These are phyloP conservation scores for Geotrichum ghanense DNA, from an alignment of 805 yeast species.

Conservation along the genomic window DNA sequence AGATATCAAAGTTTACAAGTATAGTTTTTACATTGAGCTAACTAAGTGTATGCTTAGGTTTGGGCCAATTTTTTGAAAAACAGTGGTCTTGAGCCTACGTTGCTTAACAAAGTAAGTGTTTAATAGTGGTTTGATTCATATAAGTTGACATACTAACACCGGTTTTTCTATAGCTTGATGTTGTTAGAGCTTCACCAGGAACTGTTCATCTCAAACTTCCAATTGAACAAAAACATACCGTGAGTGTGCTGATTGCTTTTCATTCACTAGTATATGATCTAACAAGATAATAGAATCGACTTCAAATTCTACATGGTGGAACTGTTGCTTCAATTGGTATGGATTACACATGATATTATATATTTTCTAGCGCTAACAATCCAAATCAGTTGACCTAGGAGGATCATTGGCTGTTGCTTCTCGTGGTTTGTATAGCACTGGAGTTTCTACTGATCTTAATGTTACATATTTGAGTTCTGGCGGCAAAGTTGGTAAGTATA, in stretches of 20 bases:
- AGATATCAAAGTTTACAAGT: background rate
- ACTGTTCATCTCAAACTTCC: constrained; percentile 23
- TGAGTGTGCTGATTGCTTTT: too few species aligned
- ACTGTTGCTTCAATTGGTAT: constrained; percentile 25
- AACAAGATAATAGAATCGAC: constrained; percentile 23
- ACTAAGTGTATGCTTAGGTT: constrained; percentile 12
- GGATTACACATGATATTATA: background rate
- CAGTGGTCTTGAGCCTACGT: constrained; percentile 24
- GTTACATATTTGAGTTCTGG: constrained; percentile 30
- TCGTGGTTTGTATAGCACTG: constrained; percentile 31
- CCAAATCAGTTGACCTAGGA: constrained; percentile 29
- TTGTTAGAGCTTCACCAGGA: constrained; percentile 24
- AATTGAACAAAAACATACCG: constrained; percentile 27
- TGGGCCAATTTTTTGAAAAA: constrained; percentile 20
- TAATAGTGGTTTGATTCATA: too few species aligned
- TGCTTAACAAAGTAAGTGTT: constrained; percentile 16
- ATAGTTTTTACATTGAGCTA: background rate
- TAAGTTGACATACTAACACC: too few species aligned
- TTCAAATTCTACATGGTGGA: constrained; percentile 32
- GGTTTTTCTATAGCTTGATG: constrained; percentile 14
- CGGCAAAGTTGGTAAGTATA: constrained; percentile 22
- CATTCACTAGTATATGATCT: too few species aligned
- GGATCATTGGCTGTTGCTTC: constrained; percentile 34
- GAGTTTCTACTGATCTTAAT: constrained; percentile 32
- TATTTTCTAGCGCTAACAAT: background rate